Evolutionary conservation across 306 rosid genomes (phyloP), one percentile per base, ranked within the genome.

Genomic region (Psophocarpus tetragonolobus): DNA sequence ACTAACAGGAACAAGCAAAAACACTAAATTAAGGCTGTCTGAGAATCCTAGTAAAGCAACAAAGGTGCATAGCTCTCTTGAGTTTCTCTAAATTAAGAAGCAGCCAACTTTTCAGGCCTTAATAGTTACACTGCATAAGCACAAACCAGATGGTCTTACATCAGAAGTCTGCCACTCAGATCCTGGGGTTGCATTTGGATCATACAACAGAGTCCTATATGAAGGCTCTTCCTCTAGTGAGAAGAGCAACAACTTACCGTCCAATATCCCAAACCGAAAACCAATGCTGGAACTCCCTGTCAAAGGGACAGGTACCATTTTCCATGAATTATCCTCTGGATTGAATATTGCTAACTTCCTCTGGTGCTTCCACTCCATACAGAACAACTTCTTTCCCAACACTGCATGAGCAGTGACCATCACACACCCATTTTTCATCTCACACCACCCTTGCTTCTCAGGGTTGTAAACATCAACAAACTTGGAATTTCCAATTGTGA

Each of bases 351-450:
- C 84, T 6, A 95, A 84, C 81, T 88, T 95, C 66, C 99, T 65
- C 85, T 95, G 97, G 82, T 95, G 88, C 90, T 90, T 95, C 99
- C 99, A 95, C 87, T 95, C 99, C 94, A 86, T 86, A 65, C 99
- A 95, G 84, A 92, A 95, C 68, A 95, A 84, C 77, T 87, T 92
- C 85, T 90, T 88, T 48, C 78, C 96, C 4, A 95, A 65, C 42
- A 90, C 94, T 62, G 98, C 98, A 17, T 92, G 91, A 58, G 98
- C 93, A 47, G 97, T 95, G 78, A 95, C 98, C 99, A 95, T 95
- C 21, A 95, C 97, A 73, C 99, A 95, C 24, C 98, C 99, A 23
- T 95, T 92, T 81, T 95, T 95, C 94, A 90, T 92, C 92, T 95
- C 92, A 35, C 87, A 48, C 99, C 99, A 95, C 4, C 57, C 61